Percentiles rank a stretch among this genome's conserved stretches.
phyloP scores from a whole-genome alignment of 2,329 filamentous ascomycete genomes.

The Bipolaris sorokiniana region DNA sequence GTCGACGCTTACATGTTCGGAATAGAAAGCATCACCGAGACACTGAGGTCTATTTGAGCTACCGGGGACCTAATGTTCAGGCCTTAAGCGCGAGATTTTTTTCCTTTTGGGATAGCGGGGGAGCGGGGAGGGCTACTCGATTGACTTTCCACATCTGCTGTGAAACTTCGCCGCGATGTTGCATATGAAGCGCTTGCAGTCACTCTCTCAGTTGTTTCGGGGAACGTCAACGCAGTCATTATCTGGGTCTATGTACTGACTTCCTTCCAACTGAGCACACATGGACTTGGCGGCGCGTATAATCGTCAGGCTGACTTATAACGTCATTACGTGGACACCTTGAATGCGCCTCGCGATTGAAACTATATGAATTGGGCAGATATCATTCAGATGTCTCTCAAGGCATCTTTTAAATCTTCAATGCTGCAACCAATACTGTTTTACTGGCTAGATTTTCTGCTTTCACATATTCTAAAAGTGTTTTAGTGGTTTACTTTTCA shows the following conservation, averaged over 20 bases:
- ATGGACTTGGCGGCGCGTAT: background rate
- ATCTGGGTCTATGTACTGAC: background rate
- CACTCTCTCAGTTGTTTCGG: background rate
- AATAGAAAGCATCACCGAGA: background rate
- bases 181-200: background rate
- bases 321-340: background rate
- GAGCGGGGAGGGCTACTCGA: background rate
- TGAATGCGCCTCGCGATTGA: background rate
- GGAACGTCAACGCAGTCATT: background rate
- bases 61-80: background rate
- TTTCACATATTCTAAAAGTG: background rate
- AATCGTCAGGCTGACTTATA: background rate
- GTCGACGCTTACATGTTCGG: background rate
- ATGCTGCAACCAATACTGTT: too few species aligned
- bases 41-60: background rate
- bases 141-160: background rate
- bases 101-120: too few species aligned
- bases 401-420: too few species aligned
- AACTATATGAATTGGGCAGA: background rate
- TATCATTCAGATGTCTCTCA: background rate
- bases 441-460: too few species aligned
- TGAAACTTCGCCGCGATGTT: background rate
- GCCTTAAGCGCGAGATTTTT: background rate
- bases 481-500: background rate
- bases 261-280: too few species aligned